These are phyloP conservation scores for Verticillium dahliae DNA, from an alignment of 2,329 filamentous ascomycete species.

Conservation along the genomic window DNA sequence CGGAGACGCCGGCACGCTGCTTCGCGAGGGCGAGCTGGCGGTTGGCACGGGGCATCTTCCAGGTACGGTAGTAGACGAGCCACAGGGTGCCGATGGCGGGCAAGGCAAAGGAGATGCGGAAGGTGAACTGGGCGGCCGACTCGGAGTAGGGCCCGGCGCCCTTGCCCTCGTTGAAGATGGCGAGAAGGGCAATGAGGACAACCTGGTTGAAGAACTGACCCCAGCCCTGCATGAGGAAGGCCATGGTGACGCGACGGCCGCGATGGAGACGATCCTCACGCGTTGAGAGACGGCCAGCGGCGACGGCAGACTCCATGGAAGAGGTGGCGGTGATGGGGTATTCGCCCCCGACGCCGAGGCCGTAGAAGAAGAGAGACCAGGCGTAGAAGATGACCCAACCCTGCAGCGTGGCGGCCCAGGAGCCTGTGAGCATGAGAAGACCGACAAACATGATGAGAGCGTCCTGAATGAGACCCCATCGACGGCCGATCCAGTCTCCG, in stretches of 20 bases:
- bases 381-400: slow-evolving; percentile 98
- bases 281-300: slow-evolving; percentile 81
- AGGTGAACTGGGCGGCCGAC: slow-evolving; percentile 79
- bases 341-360: slow-evolving; percentile 68
- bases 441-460: slow-evolving; percentile 89
- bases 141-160: slow-evolving; percentile 60
- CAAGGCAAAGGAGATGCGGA: slow-evolving; percentile 86
- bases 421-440: slow-evolving; percentile 83
- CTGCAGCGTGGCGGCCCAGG: slow-evolving; percentile 80
- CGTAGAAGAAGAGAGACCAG: slow-evolving; percentile 81
- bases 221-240: slow-evolving; percentile 98
- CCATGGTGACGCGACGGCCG: slow-evolving; percentile 89
- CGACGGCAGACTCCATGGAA: slow-evolving; percentile 85
- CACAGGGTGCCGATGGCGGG: slow-evolving; percentile 86
- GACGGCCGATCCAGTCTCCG: slow-evolving; percentile 74
- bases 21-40: slow-evolving; percentile 78
- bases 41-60: slow-evolving; percentile 85
- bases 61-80: slow-evolving; percentile 94
- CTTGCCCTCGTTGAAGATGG: slow-evolving; percentile 56
- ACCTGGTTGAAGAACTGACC: slow-evolving; percentile 94
- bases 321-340: slow-evolving; percentile 96
- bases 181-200: slow-evolving; percentile 75
- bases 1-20: slow-evolving; percentile 61
- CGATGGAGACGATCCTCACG: slow-evolving; percentile 91
- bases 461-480: slow-evolving; percentile 94